Percentiles rank a stretch among this genome's conserved stretches.
These are phyloP conservation scores for Monsonia emarginata DNA, from an alignment of 441 rosid species.

Conservation along the genomic window DNA sequence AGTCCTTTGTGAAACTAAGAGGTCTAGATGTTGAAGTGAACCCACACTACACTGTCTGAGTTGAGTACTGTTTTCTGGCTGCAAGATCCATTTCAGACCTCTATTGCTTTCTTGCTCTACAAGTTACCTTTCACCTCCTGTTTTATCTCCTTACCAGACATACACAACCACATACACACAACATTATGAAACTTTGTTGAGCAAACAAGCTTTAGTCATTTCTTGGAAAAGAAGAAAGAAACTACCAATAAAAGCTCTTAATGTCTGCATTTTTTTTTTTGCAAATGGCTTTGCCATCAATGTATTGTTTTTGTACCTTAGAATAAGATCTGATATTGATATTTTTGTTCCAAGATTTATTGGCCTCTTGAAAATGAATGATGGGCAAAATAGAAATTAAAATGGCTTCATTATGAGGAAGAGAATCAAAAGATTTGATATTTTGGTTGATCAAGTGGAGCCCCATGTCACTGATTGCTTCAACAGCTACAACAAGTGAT, in stretches of 20 bases:
- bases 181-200: not conserved
- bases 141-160: not conserved
- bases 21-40: constrained; percentile 48
- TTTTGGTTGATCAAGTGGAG: not conserved
- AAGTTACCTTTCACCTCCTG: not conserved
- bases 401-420: too few species aligned
- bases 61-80: not conserved
- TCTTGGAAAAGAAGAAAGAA: not conserved
- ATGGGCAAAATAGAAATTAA: not conserved
- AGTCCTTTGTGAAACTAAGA: constrained; percentile 49
- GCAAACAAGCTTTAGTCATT: not conserved
- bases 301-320: not conserved
- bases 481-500: too few species aligned
- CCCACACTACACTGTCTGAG: constrained; percentile 41
- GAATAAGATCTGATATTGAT: not conserved
- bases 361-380: not conserved
- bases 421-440: not conserved
- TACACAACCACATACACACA: not conserved
- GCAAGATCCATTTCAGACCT: not conserved
- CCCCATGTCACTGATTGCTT: too few species aligned
- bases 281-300: not conserved
- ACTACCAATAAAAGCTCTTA: not conserved
- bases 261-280: not conserved
- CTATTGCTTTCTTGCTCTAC: not conserved
- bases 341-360: not conserved